Percentiles rank a stretch among this genome's conserved stretches.
phyloP scores from a whole-genome alignment of 75 land plant genomes.

The Selaginella moellendorffii region DNA sequence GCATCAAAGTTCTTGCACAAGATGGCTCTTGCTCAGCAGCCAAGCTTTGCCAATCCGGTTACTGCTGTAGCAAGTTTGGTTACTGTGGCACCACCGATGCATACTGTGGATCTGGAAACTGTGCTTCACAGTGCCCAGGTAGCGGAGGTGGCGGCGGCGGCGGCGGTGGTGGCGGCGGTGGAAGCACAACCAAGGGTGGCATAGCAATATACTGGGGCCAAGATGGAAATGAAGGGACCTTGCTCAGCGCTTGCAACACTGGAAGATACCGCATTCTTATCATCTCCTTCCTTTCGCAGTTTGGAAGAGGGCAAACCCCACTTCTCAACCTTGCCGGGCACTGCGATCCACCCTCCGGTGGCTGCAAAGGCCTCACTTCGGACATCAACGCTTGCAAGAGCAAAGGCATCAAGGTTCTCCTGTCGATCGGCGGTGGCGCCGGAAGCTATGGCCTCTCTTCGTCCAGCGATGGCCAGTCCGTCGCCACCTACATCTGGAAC shows the following conservation, averaged over 20 bases:
- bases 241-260: not conserved
- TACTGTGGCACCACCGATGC: constrained; percentile 1
- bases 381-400: not conserved
- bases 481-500: constrained; percentile 4
- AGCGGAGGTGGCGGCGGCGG: not conserved
- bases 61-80: constrained; percentile 5
- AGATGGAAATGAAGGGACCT: not conserved
- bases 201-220: constrained; percentile 5
- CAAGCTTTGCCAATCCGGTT: not conserved
- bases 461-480: not conserved
- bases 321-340: not conserved
- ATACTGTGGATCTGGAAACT: constrained; percentile 1
- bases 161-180: not conserved
- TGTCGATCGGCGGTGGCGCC: not conserved
- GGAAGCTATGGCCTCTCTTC: not conserved
- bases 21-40: constrained; percentile 8
- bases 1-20: not conserved
- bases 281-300: not conserved
- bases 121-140: not conserved
- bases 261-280: not conserved
- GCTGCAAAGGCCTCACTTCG: not conserved
- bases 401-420: constrained; percentile 2
- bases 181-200: not conserved
- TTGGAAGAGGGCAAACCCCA: not conserved
- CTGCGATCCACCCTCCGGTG: not conserved